Base-by-base conservation (phyloP, 306 rosid genomes). In the Cucurbita moschata region DNA sequence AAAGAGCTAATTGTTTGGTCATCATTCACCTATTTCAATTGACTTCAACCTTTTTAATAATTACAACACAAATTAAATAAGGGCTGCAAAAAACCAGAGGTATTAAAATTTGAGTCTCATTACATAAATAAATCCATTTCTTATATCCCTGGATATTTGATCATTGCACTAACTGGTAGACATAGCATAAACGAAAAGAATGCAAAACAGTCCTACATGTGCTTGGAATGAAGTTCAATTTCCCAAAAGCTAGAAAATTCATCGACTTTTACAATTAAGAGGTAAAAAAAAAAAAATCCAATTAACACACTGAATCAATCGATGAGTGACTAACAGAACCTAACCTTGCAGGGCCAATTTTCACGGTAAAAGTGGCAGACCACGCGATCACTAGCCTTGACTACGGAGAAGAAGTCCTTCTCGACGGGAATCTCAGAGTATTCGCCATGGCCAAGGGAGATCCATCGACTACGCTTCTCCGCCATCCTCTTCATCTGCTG, bases 401-500 rank as follows among this genome's bases (percentile, higher is more conserved):
- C 99, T 46, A 84, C 75, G 78, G 96, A 56, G 84, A 94, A 94
- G 87, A 94, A 94, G 68, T 94, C 99, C 82, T 94, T 94, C 87
- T 94, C 97, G 30, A 80, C 62, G 12, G 79, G 89, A 71, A 94
- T 82, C 85, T 94, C 97, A 49, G 90, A 61, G 78, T 91, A 91
- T 5, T 94, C 95, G 35, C 88, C 89, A 64, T 94, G 96, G 10
- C 99, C 97, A 55, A 89, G 92, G 56, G 97, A 82, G 86, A 89
- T 84, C 99, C 99, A 94, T 37, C 91, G 91, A 87, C 81, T 83
- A 19, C 97, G 95, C 84, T 87, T 94, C 91, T 89, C 97, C 13
- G 99, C 89, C 96, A 89, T 87, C 80, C 89, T 94, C 90, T 94
- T 94, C 97, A 94, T 91, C 88, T 94, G 96, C 78, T 91, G 96